phyloP scores from a whole-genome alignment of 805 yeast species.

The Huiozyma sinensis region DNA sequence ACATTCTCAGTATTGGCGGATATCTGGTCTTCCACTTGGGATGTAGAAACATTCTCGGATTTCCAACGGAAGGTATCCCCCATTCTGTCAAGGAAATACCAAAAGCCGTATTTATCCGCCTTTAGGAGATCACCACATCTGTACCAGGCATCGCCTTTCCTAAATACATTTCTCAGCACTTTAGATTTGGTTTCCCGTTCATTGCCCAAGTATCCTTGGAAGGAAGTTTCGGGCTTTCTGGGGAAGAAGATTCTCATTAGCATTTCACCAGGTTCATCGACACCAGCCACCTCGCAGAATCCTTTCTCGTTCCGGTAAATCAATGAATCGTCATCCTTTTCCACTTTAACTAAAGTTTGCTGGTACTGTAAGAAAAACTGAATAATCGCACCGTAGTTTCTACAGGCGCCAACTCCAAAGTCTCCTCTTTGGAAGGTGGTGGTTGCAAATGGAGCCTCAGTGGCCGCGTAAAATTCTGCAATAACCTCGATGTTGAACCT shows the following conservation, averaged over 20 bases:
- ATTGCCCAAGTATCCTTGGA: slow-evolving; percentile 85
- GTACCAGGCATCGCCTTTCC: slow-evolving; percentile 84
- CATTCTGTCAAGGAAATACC: slow-evolving; percentile 80
- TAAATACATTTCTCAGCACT: slow-evolving; percentile 60
- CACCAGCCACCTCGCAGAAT: slow-evolving; percentile 41
- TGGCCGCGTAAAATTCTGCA: slow-evolving; percentile 90
- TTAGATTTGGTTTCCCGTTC: slow-evolving; percentile 69
- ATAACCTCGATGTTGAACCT: slow-evolving; percentile 65
- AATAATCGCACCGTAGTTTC: slow-evolving; percentile 60
- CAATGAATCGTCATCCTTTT: slow-evolving; percentile 64
- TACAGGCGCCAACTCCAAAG: slow-evolving; percentile 79
- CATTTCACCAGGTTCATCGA: slow-evolving; percentile 77
- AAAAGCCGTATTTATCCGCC: slow-evolving; percentile 53
- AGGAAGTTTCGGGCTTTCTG: slow-evolving; percentile 56
- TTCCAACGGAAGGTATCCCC: slow-evolving; percentile 98
- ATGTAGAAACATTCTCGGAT: slow-evolving; percentile 87
- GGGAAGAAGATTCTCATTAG: slow-evolving; percentile 62
- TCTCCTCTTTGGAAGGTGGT: slow-evolving; percentile 71
- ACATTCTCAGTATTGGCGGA: slow-evolving; percentile 25
- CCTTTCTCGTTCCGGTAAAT: slow-evolving; percentile 66
- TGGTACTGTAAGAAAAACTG: slow-evolving; percentile 40
- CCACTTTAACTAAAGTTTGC: slow-evolving; percentile 61
- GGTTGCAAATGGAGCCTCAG: slow-evolving; percentile 85
- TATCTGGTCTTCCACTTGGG: slow-evolving; percentile 79
- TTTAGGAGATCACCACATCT: slow-evolving; percentile 78